Percentiles rank a stretch among this genome's conserved stretches.
Evolutionary conservation across 352 stramenopile species (phyloP).

Genomic region (Phytopythium cucurbitacearum): DNA sequence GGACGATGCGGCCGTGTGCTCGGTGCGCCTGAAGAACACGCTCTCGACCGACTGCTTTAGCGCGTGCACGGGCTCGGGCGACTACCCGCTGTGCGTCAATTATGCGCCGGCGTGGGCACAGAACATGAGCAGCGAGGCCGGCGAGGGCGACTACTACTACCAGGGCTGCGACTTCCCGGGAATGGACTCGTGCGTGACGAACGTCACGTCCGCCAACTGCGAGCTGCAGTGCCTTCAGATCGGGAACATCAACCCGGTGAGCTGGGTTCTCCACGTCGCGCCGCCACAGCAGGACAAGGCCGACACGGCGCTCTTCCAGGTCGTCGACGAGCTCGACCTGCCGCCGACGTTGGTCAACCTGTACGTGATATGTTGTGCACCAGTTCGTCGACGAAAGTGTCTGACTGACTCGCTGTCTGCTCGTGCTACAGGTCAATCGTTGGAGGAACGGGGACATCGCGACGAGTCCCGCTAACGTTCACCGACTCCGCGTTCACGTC

Average conservation of each 20-base stretch:
- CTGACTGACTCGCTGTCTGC: too few species aligned
- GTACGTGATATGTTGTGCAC: slow-evolving; percentile 20
- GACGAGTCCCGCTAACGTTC: slow-evolving; percentile 61
- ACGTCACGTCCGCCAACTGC: slow-evolving; percentile 37
- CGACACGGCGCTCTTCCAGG: slow-evolving; percentile 55
- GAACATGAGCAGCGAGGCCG: slow-evolving; percentile 21
- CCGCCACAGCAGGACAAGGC: slow-evolving; percentile 60
- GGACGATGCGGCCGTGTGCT: slow-evolving; percentile 16
- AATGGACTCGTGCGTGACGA: slow-evolving; percentile 46
- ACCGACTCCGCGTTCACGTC: slow-evolving; percentile 39
- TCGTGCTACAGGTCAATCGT: slow-evolving; percentile 41
- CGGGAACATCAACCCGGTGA: slow-evolving; percentile 16
- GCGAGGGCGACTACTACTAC: slow-evolving; percentile 59
- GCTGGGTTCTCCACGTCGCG: slow-evolving; percentile 59
- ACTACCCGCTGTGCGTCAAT: slow-evolving; percentile 52
- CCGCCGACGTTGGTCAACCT: slow-evolving; percentile 51
- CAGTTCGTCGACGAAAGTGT: background rate
- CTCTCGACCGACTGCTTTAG: slow-evolving; percentile 57
- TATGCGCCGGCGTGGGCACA: slow-evolving; percentile 35
- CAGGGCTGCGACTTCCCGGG: slow-evolving; percentile 43
- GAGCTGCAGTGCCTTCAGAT: slow-evolving; percentile 65
- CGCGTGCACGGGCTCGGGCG: slow-evolving; percentile 18
- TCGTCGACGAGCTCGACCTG: slow-evolving; percentile 46
- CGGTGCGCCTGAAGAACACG: slow-evolving; percentile 39
- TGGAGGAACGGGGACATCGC: slow-evolving; percentile 41